Evolutionary conservation across 305 asterid species (phyloP).

Genomic region (Withania somnifera): DNA sequence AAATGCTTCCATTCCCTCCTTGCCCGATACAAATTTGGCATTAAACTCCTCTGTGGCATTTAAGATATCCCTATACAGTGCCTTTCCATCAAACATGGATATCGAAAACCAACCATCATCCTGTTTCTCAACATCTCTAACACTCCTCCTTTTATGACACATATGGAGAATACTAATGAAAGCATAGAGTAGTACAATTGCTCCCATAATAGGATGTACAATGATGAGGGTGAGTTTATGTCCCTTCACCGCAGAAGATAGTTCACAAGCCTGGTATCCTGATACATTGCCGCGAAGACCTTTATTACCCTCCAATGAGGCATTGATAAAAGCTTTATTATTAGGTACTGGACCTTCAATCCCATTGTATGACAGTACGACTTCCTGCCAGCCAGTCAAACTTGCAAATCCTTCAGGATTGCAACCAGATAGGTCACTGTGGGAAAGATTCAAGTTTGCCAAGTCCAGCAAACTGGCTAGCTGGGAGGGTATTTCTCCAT

Average conservation of each 20-base stretch:
- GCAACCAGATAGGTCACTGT: too few relatives aligned
- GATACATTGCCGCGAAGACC: conserved; percentile 11
- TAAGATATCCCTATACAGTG: conserved; percentile 9
- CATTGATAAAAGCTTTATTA: conserved; percentile 8
- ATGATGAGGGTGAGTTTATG: not conserved
- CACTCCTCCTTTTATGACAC: not conserved
- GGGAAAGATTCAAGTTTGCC: too few relatives aligned
- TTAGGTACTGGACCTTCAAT: conserved; percentile 13
- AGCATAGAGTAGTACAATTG: not conserved
- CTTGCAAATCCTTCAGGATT: too few relatives aligned
- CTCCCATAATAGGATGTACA: conserved; percentile 5
- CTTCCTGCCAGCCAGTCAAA: not conserved
- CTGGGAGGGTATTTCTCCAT: too few relatives aligned
- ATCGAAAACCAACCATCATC: not conserved
- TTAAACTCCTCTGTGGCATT: conserved; percentile 20
- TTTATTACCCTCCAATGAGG: conserved; percentile 11
- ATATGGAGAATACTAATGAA: not conserved
- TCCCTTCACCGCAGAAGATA: not conserved
- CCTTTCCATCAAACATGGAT: too few relatives aligned
- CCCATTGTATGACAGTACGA: conserved; percentile 2
- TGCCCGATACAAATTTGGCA: conserved; percentile 9
- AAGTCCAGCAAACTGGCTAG: too few relatives aligned
- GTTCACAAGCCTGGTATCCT: not conserved
- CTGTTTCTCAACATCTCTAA: not conserved
- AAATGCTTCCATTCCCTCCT: conserved; percentile 21